Percentiles rank a stretch among this genome's conserved stretches.
Conservation (phyloP, 164 flowering plant species). For the Pachysandra terminalis region DNA sequence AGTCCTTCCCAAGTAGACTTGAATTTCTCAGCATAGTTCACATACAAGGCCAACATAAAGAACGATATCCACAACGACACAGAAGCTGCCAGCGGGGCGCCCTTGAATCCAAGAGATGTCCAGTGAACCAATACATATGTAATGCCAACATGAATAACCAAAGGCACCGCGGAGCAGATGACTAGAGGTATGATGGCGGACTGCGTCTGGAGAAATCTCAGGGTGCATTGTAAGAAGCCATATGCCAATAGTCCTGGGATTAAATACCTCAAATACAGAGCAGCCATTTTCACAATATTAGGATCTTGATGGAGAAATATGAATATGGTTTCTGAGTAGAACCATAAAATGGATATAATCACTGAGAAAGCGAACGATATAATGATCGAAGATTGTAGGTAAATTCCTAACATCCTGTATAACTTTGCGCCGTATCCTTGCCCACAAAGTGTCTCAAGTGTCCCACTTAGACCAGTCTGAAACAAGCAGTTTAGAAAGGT, state of each 20-base stretch:
- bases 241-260: slow-evolving; percentile 78
- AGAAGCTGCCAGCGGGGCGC: slow-evolving; percentile 72
- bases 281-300: slow-evolving; percentile 47
- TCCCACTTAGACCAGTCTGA: slow-evolving; percentile 82
- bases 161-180: slow-evolving; percentile 51
- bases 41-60: slow-evolving; percentile 51
- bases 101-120: slow-evolving; percentile 51
- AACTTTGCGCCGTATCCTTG: slow-evolving; percentile 78
- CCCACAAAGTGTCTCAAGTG: slow-evolving; percentile 87
- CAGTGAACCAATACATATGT: slow-evolving; percentile 48
- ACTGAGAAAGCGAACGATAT: slow-evolving; percentile 49
- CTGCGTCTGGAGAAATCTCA: slow-evolving; percentile 90
- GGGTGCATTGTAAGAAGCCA: slow-evolving; percentile 54
- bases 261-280: slow-evolving; percentile 48
- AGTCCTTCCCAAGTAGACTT: slow-evolving; percentile 73
- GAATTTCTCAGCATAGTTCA: slow-evolving; percentile 40
- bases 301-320: slow-evolving; percentile 63
- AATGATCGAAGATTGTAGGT: slow-evolving; percentile 75
- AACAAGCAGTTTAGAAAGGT: slow-evolving; percentile 7
- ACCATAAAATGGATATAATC: slow-evolving; percentile 62
- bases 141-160: slow-evolving; percentile 50
- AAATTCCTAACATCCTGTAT: slow-evolving; percentile 66
- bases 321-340: slow-evolving; percentile 58
- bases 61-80: slow-evolving; percentile 71
- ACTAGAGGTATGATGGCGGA: slow-evolving; percentile 56